Conservation (phyloP, 208 protist species). For the Angomonas desouzai region DNA sequence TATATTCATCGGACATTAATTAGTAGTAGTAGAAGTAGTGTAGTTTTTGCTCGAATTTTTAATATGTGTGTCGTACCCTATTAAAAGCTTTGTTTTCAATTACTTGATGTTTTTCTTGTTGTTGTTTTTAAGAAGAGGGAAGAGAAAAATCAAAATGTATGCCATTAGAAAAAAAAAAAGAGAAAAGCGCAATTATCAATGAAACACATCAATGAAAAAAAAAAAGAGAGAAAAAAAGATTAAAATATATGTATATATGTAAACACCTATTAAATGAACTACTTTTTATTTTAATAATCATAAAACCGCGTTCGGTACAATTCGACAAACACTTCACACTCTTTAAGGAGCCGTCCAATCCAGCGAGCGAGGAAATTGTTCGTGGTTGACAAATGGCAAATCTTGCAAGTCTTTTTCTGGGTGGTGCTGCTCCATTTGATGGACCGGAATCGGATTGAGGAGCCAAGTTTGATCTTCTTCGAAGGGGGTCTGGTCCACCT, state of each 20-base stretch:
- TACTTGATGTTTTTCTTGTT: not conserved
- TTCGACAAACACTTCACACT: no score
- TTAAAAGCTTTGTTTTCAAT: not conserved
- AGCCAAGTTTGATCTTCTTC: slow-evolving; percentile 91
- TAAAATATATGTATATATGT: no score
- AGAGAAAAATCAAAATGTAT: no score
- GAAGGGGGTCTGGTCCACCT: slow-evolving; percentile 82
- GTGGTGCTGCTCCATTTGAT: slow-evolving; percentile 79
- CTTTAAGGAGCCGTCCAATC: slow-evolving; percentile 82
- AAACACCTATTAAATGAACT: not conserved
- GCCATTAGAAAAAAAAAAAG: no score
- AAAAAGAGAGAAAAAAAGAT: no score
- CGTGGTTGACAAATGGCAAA: slow-evolving; percentile 84
- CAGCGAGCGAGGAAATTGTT: slow-evolving; percentile 84
- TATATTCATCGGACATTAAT: not conserved
- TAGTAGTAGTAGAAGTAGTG: not conserved
- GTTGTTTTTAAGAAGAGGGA: not conserved
- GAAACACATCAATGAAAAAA: no score
- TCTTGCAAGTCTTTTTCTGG: slow-evolving; percentile 86
- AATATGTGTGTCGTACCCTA: not conserved
- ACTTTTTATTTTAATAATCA: not conserved
- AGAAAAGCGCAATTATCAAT: no score
- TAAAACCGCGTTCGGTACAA: no score
- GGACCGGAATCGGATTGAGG: slow-evolving; percentile 79
- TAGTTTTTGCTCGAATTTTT: not conserved